phyloP scores from a whole-genome alignment of 345 rosid species.

The Euphorbia tirucalli region DNA sequence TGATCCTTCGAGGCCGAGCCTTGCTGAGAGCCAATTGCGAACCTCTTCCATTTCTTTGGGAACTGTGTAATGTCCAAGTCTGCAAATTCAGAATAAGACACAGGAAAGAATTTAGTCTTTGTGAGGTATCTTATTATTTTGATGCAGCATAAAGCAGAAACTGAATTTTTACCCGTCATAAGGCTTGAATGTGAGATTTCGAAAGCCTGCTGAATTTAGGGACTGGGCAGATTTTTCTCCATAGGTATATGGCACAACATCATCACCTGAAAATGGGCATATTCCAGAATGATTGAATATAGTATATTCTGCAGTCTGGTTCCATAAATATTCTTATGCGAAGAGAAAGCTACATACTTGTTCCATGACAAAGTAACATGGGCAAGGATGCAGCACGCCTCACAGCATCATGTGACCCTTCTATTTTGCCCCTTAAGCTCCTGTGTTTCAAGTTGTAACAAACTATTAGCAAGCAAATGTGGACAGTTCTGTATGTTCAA shows the following conservation, averaged over 20 bases:
- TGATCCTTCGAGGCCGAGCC: slow-evolving; percentile 72
- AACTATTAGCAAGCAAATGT: neutral
- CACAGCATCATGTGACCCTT: slow-evolving; percentile 37
- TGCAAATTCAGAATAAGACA: slow-evolving; percentile 33
- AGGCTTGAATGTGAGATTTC: slow-evolving; percentile 58
- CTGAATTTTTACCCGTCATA: slow-evolving; percentile 58
- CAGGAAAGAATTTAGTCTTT: neutral
- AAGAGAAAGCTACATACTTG: slow-evolving; percentile 21
- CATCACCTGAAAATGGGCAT: slow-evolving; percentile 53
- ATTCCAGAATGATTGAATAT: neutral
- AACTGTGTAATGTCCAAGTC: slow-evolving; percentile 90
- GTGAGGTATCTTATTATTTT: neutral
- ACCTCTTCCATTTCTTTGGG: slow-evolving; percentile 82
- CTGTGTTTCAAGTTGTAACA: slow-evolving; percentile 21
- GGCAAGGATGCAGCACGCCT: slow-evolving; percentile 53
- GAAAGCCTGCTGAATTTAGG: slow-evolving; percentile 63
- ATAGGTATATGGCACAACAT: slow-evolving; percentile 61
- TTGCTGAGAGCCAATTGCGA: slow-evolving; percentile 66
- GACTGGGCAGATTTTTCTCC: slow-evolving; percentile 80
- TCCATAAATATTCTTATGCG: neutral
- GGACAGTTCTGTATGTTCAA: neutral
- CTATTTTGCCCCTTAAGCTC: slow-evolving; percentile 42
- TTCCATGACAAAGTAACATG: slow-evolving; percentile 43
- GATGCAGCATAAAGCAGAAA: neutral
- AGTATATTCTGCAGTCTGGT: neutral